A percentile compares a stretch with the other conserved stretches of the same genome.
These are phyloP conservation scores for Adiantum capillusveneris DNA, from an alignment of 75 land plant genomes.

Conservation along the genomic window DNA sequence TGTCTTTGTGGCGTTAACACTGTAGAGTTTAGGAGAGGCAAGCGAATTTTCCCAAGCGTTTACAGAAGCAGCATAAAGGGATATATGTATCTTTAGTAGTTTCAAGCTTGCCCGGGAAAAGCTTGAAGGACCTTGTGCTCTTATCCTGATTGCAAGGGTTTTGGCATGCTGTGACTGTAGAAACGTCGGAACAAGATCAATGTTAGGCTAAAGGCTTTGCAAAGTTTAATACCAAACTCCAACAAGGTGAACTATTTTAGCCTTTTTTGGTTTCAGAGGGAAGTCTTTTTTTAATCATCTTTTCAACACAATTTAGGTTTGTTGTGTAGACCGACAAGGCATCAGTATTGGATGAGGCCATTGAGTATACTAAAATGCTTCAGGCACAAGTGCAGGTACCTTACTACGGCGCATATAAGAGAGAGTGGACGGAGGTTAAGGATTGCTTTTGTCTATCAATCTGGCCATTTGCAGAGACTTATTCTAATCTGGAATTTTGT, in stretches of 20 bases:
- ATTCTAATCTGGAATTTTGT: too few relatives aligned
- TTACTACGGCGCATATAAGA: neutral
- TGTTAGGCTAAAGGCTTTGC: slow-evolving; percentile 10
- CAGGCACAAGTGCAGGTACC: slow-evolving; percentile 14
- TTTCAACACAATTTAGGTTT: neutral
- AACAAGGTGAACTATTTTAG: slow-evolving; percentile 5
- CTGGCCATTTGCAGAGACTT: too few relatives aligned
- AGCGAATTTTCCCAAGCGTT: too few relatives aligned
- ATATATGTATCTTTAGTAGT: too few relatives aligned
- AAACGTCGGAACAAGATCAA: slow-evolving; percentile 11
- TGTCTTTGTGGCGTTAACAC: too few relatives aligned
- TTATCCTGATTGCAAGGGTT: too few relatives aligned
- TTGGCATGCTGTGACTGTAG: too few relatives aligned
- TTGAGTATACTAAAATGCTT: slow-evolving; percentile 12
- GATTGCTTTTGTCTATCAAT: neutral
- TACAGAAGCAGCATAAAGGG: too few relatives aligned
- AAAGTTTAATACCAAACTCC: slow-evolving; percentile 12
- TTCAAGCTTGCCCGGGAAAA: too few relatives aligned
- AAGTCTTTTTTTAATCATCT: neutral
- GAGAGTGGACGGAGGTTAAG: neutral
- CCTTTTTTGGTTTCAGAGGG: neutral
- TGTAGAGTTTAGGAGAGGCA: too few relatives aligned
- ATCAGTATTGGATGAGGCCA: slow-evolving; percentile 9
- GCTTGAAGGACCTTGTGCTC: too few relatives aligned
- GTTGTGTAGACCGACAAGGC: slow-evolving; percentile 12